Evolutionary conservation across 768 basidiomycete genomes (phyloP).

Genomic region (Sistotremastrum niveocremeum): DNA sequence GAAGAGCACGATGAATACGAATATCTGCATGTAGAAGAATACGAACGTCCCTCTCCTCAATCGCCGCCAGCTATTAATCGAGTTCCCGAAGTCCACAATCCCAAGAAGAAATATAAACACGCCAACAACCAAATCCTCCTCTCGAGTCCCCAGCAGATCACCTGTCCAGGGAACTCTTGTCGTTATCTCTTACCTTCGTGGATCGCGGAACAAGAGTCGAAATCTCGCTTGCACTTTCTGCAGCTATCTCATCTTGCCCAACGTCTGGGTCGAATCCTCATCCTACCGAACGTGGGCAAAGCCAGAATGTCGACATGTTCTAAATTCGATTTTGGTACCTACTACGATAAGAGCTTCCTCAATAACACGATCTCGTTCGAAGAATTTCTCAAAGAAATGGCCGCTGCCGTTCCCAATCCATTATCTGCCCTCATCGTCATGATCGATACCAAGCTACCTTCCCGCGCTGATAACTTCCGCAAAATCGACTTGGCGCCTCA

Average conservation of each 20-base stretch:
- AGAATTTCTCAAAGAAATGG: too few species aligned
- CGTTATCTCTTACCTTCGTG: slow-evolving; percentile 36
- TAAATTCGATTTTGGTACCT: slow-evolving; percentile 32
- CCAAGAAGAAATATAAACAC: background rate
- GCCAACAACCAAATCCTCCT: background rate
- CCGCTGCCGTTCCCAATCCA: too few species aligned
- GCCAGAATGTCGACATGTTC: slow-evolving; percentile 41
- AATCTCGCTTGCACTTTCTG: slow-evolving; percentile 39
- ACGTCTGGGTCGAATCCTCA: slow-evolving; percentile 38
- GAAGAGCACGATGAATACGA: slow-evolving; percentile 6
- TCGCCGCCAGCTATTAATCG: slow-evolving; percentile 24
- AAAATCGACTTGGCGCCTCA: background rate
- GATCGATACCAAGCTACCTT: too few species aligned
- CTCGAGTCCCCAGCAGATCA: background rate
- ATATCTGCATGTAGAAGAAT: background rate
- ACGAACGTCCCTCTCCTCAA: background rate
- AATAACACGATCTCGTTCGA: too few species aligned
- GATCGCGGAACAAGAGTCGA: slow-evolving; percentile 45
- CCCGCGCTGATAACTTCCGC: too few species aligned
- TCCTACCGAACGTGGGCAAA: slow-evolving; percentile 47
- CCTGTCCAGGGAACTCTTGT: slow-evolving; percentile 19
- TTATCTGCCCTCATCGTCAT: too few species aligned
- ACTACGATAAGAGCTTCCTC: slow-evolving; percentile 27
- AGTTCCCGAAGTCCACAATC: slow-evolving; percentile 15
- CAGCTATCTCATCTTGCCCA: slow-evolving; percentile 37